Evolutionary conservation across 495 filamentous ascomycete species (phyloP).

Genomic region (Penicillium goetzii): DNA sequence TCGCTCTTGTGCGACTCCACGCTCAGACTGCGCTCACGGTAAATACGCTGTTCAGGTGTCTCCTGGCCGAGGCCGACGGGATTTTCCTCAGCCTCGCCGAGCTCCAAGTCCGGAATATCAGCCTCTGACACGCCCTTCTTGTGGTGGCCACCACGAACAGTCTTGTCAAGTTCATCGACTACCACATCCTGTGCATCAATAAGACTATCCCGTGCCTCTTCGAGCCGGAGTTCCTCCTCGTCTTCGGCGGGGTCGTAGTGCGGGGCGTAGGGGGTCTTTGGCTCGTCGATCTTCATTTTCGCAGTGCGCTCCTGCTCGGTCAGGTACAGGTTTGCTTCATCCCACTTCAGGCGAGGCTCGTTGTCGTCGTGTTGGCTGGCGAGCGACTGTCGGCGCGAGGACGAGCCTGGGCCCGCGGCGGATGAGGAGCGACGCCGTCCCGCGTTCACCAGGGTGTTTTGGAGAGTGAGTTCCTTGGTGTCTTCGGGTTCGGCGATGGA

Average conservation of each 20-base stretch:
- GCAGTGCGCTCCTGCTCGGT: slow-evolving; percentile 92
- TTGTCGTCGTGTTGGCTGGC: slow-evolving; percentile 54
- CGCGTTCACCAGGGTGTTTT: slow-evolving; percentile 93
- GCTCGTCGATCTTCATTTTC: slow-evolving; percentile 99
- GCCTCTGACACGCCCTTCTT: slow-evolving; percentile 57
- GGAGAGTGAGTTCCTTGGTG: slow-evolving; percentile 83
- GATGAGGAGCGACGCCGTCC: slow-evolving; percentile 87
- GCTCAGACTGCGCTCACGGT: slow-evolving; percentile 51
- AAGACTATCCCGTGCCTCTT: slow-evolving; percentile 43
- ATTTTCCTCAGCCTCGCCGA: slow-evolving; percentile 89
- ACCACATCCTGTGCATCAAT: slow-evolving; percentile 61
- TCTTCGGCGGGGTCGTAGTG: slow-evolving; percentile 91
- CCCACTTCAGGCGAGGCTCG: slow-evolving; percentile 87
- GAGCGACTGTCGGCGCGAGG: slow-evolving; percentile 71
- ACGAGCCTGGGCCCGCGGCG: slow-evolving; percentile 55
- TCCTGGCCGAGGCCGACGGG: slow-evolving; percentile 34
- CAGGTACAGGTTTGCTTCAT: slow-evolving; percentile 94
- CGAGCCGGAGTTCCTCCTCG: slow-evolving; percentile 65
- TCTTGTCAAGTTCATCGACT: slow-evolving; percentile 75
- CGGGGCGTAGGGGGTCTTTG: slow-evolving; percentile 93
- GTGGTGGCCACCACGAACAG: slow-evolving; percentile 33
- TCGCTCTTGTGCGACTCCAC: slow-evolving; percentile 59
- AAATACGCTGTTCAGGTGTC: slow-evolving; percentile 42
- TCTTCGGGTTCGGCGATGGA: slow-evolving; percentile 37
- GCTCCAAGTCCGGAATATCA: slow-evolving; percentile 88